phyloP scores from a whole-genome alignment of 2,329 filamentous ascomycete species.

The Fusarium torulosum region DNA sequence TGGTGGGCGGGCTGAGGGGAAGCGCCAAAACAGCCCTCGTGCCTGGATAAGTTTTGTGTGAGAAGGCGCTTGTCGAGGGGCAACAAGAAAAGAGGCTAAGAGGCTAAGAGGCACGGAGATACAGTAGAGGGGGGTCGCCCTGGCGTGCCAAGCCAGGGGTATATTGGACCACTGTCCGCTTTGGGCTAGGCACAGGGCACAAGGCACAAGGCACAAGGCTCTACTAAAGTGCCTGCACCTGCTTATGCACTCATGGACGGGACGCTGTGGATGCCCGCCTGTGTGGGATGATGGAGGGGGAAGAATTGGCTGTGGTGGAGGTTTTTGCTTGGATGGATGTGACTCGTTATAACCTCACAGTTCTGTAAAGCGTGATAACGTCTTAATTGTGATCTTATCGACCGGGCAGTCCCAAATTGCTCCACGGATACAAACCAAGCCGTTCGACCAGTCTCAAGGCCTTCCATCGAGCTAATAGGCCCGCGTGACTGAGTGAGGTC shows the following conservation, averaged over 20 bases:
- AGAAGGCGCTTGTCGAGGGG: background rate
- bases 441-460: background rate
- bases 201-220: constrained; percentile 15
- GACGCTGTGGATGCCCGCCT: constrained; percentile 31
- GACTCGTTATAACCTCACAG: background rate
- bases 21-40: constrained; percentile 32
- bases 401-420: constrained; percentile 1
- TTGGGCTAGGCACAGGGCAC: constrained; percentile 28
- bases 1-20: too few species aligned
- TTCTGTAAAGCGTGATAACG: too few species aligned
- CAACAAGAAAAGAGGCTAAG: too few species aligned
- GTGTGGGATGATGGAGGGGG: background rate
- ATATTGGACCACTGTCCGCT: constrained; percentile 36
- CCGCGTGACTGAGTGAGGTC: constrained; percentile 38
- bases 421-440: background rate
- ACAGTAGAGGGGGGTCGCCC: constrained; percentile 8
- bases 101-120: too few species aligned
- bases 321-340: background rate
- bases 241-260: constrained; percentile 38
- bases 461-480: background rate
- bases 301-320: background rate
- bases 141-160: constrained; percentile 42
- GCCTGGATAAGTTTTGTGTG: constrained; percentile 26
- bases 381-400: background rate
- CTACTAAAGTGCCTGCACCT: constrained; percentile 48